Base-by-base conservation (phyloP, 2,329 filamentous ascomycete species). In the Pseudocercospora pini-densiflorae region DNA sequence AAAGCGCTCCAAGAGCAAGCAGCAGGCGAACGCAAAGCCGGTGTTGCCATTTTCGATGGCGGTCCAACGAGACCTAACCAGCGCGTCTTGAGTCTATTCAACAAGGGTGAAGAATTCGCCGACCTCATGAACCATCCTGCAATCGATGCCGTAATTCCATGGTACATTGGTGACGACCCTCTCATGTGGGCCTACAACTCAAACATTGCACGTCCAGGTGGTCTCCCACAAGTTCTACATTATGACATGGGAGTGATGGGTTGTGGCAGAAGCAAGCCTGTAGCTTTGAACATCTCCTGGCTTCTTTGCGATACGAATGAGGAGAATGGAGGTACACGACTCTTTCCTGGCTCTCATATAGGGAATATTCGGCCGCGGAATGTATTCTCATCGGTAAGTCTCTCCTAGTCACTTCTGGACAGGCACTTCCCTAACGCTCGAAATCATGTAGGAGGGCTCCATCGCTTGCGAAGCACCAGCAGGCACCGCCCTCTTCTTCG, bases 321-420 rank as follows among this genome's bases (percentile, higher is more conserved):
- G 19, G 19, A 45, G 40, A 45, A 45, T 19, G 40, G 40, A 10
- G 40, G 40, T 4, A 45, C 40, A 10, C 51, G 27, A 24, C 14
- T 54, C n/a, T 54, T 54, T 54, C 51, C 51, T 5, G 51, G 51
- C 51, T 54, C 51, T 31, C 51, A 54, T 31, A 54, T 24, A 24
- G 51, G 21, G 16, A 54, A 54, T 54, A 31, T 24, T 16, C 14
- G 51, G 21, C 51, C 51, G 14, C 51, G 51, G 10, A 54, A 54
- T 23, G 23, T 54, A 5, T 54, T 54, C 27, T 54, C 51, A 5
- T n/a, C 27, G 21, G 14, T 54, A 12, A 24, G 51, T 24, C 27
- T 24, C 51, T 8, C 40, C n/a, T n/a, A 5, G 8, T 45, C 14
- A 45, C 14, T 16, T 9, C 40, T 16, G 40, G 2, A 1, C 5